Conservation (phyloP, 2,329 filamentous ascomycete genomes). For the Monilinia vaccinii-corymbosi region DNA sequence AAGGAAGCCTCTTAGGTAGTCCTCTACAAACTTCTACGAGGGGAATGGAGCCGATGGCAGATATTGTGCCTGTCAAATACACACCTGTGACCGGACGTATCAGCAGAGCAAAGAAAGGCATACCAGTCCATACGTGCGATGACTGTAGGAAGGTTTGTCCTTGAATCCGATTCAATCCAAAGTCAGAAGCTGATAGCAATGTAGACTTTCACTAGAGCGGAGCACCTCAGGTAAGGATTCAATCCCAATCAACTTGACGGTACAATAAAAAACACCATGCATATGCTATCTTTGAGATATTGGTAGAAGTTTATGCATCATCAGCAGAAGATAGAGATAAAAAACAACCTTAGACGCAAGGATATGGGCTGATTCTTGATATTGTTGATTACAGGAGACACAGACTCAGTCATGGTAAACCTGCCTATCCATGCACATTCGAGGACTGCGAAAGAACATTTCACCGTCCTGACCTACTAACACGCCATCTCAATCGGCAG, state of each 20-base stretch:
- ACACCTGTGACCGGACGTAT: conserved; percentile 30
- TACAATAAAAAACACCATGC: not conserved
- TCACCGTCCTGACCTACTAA: conserved; percentile 48
- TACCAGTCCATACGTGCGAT: conserved; percentile 30
- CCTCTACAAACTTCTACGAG: conserved; percentile 21
- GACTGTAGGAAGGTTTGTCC: conserved; percentile 26
- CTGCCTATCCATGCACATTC: conserved; percentile 42
- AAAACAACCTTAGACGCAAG: not conserved
- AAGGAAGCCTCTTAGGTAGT: conserved; percentile 19
- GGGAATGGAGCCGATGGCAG: conserved; percentile 18
- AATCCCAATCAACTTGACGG: not conserved
- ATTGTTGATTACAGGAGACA: conserved; percentile 39
- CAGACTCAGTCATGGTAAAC: conserved; percentile 49
- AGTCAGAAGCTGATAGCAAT: conserved; percentile 13
- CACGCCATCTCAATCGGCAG: conserved; percentile 47
- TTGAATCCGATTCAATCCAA: not conserved
- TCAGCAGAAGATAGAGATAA: not conserved
- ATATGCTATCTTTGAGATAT: not conserved
- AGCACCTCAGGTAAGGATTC: conserved; percentile 46
- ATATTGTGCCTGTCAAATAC: conserved; percentile 27
- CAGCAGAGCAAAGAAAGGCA: conserved; percentile 30
- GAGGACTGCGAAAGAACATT: conserved; percentile 49
- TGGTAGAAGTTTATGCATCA: not conserved
- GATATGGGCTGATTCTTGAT: not conserved
- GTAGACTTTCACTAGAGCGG: conserved; percentile 53